A percentile compares a stretch with the other conserved stretches of the same genome.
phyloP scores from a whole-genome alignment of 2,329 filamentous ascomycete genomes.

The Blastomyces emzantsi region DNA sequence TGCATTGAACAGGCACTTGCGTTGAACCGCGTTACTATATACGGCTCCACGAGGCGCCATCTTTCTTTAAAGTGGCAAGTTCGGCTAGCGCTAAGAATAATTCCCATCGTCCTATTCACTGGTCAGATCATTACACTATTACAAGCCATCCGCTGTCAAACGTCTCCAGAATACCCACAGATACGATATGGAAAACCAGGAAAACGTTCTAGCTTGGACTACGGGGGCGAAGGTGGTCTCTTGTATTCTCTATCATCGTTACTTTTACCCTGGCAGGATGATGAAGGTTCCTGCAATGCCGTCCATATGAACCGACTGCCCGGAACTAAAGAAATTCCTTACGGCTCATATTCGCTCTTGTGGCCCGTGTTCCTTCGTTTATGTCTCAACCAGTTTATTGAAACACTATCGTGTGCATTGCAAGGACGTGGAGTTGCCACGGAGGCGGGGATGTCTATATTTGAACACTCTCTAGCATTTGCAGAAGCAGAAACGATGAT shows the following conservation, averaged over 20 bases:
- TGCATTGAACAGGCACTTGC: constrained; percentile 55
- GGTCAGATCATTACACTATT: constrained; percentile 62
- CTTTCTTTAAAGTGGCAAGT: constrained; percentile 66
- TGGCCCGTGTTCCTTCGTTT: constrained; percentile 46
- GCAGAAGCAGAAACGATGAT: constrained; percentile 89
- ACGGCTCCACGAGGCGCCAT: constrained; percentile 75
- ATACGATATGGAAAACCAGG: constrained; percentile 60
- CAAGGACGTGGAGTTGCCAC: constrained; percentile 71
- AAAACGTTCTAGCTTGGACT: constrained; percentile 59
- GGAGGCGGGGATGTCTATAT: constrained; percentile 92
- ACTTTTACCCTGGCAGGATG: constrained; percentile 63
- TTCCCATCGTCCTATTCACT: constrained; percentile 61
- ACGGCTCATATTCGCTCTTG: constrained; percentile 64
- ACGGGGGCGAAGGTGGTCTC: constrained; percentile 58
- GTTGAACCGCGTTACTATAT: constrained; percentile 86
- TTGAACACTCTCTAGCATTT: constrained; percentile 93
- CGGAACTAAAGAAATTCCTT: constrained; percentile 48
- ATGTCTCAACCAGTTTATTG: constrained; percentile 72
- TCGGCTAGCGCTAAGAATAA: constrained; percentile 58
- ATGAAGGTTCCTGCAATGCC: constrained; percentile 64
- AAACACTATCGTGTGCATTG: constrained; percentile 78
- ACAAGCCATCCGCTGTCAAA: constrained; percentile 87
- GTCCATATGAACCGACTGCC: constrained; percentile 58
- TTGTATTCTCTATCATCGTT: constrained; percentile 63
- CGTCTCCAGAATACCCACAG: constrained; percentile 60